These are phyloP conservation scores for Diphasiastrum complanatum DNA, from an alignment of 83 land plant species.

Conservation along the genomic window DNA sequence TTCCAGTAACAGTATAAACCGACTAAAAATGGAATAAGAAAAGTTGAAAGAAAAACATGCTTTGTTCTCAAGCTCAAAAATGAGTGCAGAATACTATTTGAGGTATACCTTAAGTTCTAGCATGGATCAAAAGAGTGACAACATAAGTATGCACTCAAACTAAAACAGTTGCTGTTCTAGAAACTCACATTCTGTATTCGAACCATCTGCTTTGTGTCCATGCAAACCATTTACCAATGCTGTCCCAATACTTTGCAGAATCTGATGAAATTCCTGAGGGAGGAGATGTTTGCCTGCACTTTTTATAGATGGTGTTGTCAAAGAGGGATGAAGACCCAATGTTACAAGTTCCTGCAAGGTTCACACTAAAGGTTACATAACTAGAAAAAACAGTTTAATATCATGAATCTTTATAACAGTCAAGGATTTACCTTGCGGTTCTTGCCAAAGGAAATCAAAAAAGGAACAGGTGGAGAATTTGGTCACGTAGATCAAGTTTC, in stretches of 20 bases:
- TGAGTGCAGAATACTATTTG: too few species aligned
- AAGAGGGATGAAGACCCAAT: conserved; percentile 45
- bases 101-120: too few species aligned
- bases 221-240: neutral
- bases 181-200: neutral
- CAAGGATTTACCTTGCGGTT: neutral
- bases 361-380: conserved; percentile 7
- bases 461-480: too few species aligned
- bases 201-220: neutral
- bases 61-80: too few species aligned
- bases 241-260: conserved; percentile 47
- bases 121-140: too few species aligned
- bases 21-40: too few species aligned
- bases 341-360: conserved; percentile 85
- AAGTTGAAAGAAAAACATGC: too few species aligned
- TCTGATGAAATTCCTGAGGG: conserved; percentile 63
- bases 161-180: neutral
- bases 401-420: neutral
- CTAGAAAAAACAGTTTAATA: neutral
- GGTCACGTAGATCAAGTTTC: too few species aligned
- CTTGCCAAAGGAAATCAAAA: too few species aligned
- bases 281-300: conserved; percentile 76
- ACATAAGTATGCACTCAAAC: too few species aligned
- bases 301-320: conserved; percentile 51
- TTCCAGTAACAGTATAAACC: too few species aligned